Percentiles rank a stretch among this genome's conserved stretches.
Conservation (phyloP, 1,139 yeast genomes). For the Ogataea hybrid region DNA sequence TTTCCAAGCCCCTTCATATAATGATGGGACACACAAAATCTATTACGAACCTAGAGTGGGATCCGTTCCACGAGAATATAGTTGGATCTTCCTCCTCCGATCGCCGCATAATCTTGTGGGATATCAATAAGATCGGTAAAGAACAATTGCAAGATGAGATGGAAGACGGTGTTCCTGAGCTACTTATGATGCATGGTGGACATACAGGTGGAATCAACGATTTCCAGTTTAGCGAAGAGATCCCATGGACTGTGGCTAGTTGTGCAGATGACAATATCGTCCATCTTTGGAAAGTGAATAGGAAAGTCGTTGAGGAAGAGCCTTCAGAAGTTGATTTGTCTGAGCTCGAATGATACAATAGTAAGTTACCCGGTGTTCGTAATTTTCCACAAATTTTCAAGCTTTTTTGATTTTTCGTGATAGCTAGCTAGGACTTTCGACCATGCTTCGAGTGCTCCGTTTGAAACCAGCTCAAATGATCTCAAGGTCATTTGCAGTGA, state of each 20-base stretch:
- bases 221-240: conserved; percentile 64
- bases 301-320: conserved; percentile 42
- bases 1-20: conserved; percentile 50
- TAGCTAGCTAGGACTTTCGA: neutral
- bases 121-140: conserved; percentile 66
- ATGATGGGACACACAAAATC: conserved; percentile 78
- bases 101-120: conserved; percentile 74
- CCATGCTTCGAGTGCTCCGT: conserved; percentile 1
- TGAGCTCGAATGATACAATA: conserved; percentile 17
- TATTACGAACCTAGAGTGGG: conserved; percentile 68
- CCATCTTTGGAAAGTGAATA: conserved; percentile 71
- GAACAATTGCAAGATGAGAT: conserved; percentile 76
- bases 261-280: conserved; percentile 77
- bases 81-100: conserved; percentile 74
- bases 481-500: neutral
- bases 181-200: conserved; percentile 86
- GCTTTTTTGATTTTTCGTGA: neutral
- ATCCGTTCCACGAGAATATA: conserved; percentile 67
- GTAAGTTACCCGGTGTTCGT: conserved; percentile 12
- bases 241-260: conserved; percentile 72
- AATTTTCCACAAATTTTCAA: conserved; percentile 3
- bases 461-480: neutral
- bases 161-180: conserved; percentile 78
- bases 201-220: conserved; percentile 77
- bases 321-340: conserved; percentile 28